Base-by-base conservation (phyloP, 192 early-diverging fungal species). In the Gaertneriomyces sp. region DNA sequence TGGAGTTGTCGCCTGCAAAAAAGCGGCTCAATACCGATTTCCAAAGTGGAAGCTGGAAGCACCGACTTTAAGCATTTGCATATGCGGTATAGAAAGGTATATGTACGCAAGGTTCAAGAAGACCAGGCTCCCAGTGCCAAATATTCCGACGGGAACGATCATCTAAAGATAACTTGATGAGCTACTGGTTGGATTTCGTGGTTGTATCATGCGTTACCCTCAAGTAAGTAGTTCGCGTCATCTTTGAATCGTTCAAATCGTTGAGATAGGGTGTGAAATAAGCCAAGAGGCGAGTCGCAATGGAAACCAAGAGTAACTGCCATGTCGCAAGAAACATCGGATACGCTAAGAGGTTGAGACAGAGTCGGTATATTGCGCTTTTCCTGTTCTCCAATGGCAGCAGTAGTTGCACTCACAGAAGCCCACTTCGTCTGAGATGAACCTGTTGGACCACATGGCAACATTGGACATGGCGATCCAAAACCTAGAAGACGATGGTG, bases 251-350 rank as follows among this genome's bases (percentile, higher is more conserved):
- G 39, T 90, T 83, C 56, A 80, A 79, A 56, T 74, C 86, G 1
- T 77, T 69, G 55, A 85, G 81, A 53, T 88, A 74, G 5, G 60
- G 77, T 53, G 74, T 80, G 7, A 85, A 88, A 46, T 75, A 67
- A 8, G 41, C 74, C 10, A 88, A 85, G n/a, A 91, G 83, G 20
- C 59, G 83, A 11, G 76, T 89, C 53, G 87, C 85, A 11, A 64
- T 84, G 39, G 53, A 78, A 50, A 70, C 71, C 58, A 68, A 73
- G 41, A 63, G 7, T 33, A 77, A 51, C 42, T 78, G 75, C 42
- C 56, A 77, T 40, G 71, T 70, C 40, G 75, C 73, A n/a, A 77
- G 64, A 42, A 77, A 70, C 41, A 73, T 73, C 0, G 75, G 75
- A 54, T 66, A 77, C 6, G 75, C 71, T 73, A 25, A n/a, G n/a